Percentiles rank a stretch among this genome's conserved stretches.
These are phyloP conservation scores for Boletus pseudo-olivaceus DNA, from an alignment of 768 basidiomycete species.

Conservation along the genomic window DNA sequence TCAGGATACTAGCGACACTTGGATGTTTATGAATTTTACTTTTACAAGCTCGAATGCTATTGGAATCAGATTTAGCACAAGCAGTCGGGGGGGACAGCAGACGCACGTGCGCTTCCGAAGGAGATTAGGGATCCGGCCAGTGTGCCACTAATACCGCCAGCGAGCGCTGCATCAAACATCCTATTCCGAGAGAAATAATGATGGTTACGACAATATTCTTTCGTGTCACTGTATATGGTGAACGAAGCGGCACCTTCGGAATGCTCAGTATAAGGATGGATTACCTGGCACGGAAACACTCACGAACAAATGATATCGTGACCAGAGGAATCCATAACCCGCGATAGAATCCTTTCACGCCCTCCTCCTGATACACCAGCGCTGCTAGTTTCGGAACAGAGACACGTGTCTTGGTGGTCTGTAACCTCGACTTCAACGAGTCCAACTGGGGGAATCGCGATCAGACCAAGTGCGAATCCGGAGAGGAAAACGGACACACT, in stretches of 20 bases:
- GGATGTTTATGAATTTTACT: constrained; percentile 39
- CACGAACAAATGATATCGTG: constrained; percentile 95
- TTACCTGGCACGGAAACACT: constrained; percentile 36
- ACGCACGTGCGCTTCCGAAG: constrained; percentile 85
- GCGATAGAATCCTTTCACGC: constrained; percentile 86
- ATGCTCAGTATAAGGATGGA: constrained; percentile 4
- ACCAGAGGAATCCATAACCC: constrained; percentile 90
- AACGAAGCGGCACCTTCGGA: constrained; percentile 80
- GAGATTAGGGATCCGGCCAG: constrained; percentile 88
- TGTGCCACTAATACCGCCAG: constrained; percentile 82
- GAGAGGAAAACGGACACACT: constrained; percentile 33
- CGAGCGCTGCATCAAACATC: constrained; percentile 66
- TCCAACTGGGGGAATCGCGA: constrained; percentile 59
- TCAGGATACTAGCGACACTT: constrained; percentile 6
- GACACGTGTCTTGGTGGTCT: constrained; percentile 74
- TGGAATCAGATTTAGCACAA: constrained; percentile 17
- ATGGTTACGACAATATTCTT: constrained; percentile 63
- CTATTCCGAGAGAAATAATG: constrained; percentile 55
- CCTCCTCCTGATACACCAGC: constrained; percentile 78
- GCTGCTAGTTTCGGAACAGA: constrained; percentile 70
- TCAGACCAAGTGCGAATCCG: background rate
- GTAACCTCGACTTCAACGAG: constrained; percentile 89
- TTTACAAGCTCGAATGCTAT: constrained; percentile 93
- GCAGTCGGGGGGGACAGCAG: background rate
- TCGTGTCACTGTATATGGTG: constrained; percentile 84